Evolutionary conservation across 108 stramenopile genomes (phyloP).

Genomic region (Cyclotella cryptica): DNA sequence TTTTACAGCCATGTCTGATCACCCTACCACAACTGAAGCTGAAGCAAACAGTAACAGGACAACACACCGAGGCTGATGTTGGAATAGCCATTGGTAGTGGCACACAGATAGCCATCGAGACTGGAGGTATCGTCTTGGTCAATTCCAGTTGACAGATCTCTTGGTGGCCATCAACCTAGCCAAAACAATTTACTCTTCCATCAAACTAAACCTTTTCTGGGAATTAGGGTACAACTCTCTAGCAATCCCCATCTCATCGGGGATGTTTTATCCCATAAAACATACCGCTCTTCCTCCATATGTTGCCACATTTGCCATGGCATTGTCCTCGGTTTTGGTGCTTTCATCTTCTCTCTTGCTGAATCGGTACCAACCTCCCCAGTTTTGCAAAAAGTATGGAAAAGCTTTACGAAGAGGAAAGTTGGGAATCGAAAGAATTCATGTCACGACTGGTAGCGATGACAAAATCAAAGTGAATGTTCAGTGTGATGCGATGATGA

Average conservation of each 20-base stretch:
- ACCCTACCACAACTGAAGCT: too few species aligned
- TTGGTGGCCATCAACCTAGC: conserved; percentile 78
- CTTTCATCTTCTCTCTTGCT: conserved; percentile 56
- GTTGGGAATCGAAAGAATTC: conserved; percentile 56
- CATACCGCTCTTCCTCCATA: conserved; percentile 70
- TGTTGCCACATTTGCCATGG: conserved; percentile 85
- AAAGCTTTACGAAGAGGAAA: conserved; percentile 43
- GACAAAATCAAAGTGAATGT: conserved; percentile 33
- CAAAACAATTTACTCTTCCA: conserved; percentile 71
- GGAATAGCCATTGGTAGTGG: conserved; percentile 91
- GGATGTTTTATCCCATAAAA: conserved; percentile 78
- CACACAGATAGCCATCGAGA: conserved; percentile 87
- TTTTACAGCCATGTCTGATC: too few species aligned
- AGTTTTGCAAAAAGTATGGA: conserved; percentile 56
- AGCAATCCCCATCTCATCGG: conserved; percentile 89
- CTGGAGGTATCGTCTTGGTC: conserved; percentile 88
- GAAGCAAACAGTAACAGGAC: too few species aligned
- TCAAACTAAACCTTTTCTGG: conserved; percentile 86
- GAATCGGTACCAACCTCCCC: conserved; percentile 58
- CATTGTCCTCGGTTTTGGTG: conserved; percentile 71
- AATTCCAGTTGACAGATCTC: conserved; percentile 73
- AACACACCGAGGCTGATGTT: conserved; percentile 90
- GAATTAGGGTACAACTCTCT: conserved; percentile 86
- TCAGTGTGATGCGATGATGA: conserved; percentile 45
- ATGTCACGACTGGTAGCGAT: conserved; percentile 13